phyloP scores from a whole-genome alignment of 208 protist genomes.

The Trypanosoma cruzi region DNA sequence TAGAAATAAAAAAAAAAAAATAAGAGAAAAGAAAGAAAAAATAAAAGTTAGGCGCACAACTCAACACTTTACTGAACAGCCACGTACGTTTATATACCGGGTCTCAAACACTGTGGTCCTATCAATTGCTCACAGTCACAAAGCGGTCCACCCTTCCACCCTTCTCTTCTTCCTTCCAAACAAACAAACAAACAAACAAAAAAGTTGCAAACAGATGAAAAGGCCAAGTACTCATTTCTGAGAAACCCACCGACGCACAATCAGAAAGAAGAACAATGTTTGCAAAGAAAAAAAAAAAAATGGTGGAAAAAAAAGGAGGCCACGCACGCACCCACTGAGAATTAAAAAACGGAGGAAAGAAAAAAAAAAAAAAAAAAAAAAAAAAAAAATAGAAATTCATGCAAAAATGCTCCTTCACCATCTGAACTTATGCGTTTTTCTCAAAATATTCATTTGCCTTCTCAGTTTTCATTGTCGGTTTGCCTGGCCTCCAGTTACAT shows the following conservation, averaged over 20 bases:
- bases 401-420: background rate
- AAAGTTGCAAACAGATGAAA: background rate
- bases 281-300: background rate
- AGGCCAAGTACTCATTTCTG: too few species aligned
- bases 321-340: background rate
- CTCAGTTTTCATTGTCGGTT: slow-evolving; percentile 90
- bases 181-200: background rate
- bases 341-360: background rate
- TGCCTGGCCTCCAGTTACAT: slow-evolving; percentile 94
- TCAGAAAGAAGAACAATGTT: background rate
- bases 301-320: background rate
- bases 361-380: slow-evolving; percentile 4
- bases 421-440: slow-evolving; percentile 53
- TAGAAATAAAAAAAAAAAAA: slow-evolving; percentile 8
- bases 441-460: slow-evolving; percentile 94
- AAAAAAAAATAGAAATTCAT: slow-evolving; percentile 10
- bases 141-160: background rate
- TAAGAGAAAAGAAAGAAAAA: slow-evolving; percentile 1
- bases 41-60: background rate
- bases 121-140: background rate
- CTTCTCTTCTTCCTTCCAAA: background rate
- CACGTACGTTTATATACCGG: background rate
- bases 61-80: too few species aligned
- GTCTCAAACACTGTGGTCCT: too few species aligned
- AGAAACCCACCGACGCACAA: background rate